These are phyloP conservation scores for Penicillium sp. DNA, from an alignment of 2,329 filamentous ascomycete species.

Conservation along the genomic window DNA sequence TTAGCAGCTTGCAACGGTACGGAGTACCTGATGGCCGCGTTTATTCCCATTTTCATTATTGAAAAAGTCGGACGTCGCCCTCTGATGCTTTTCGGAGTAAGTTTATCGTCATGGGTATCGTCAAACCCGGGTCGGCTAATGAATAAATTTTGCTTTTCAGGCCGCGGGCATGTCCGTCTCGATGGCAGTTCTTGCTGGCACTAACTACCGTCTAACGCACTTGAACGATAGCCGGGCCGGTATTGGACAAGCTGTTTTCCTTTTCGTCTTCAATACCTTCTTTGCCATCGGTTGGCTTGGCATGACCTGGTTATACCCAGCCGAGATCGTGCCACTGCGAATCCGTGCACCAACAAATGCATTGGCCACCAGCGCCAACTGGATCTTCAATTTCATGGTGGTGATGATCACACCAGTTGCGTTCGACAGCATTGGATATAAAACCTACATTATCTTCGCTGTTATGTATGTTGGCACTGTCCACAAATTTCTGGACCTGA, in stretches of 20 bases:
- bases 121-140: background rate
- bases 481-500: background rate
- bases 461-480: slow-evolving; percentile 40
- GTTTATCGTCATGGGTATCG: background rate
- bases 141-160: background rate
- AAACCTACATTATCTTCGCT: slow-evolving; percentile 49
- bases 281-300: slow-evolving; percentile 63
- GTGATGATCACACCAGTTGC: slow-evolving; percentile 64
- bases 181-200: slow-evolving; percentile 57
- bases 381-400: slow-evolving; percentile 61
- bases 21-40: slow-evolving; percentile 50
- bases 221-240: slow-evolving; percentile 36
- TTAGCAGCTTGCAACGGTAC: slow-evolving; percentile 51
- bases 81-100: slow-evolving; percentile 66
- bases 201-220: slow-evolving; percentile 28
- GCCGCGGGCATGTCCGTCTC: slow-evolving; percentile 57
- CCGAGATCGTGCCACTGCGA: slow-evolving; percentile 53
- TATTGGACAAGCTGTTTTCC: slow-evolving; percentile 50
- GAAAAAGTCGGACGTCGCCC: slow-evolving; percentile 56
- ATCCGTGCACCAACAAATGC: slow-evolving; percentile 62
- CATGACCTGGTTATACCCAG: slow-evolving; percentile 62
- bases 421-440: slow-evolving; percentile 53
- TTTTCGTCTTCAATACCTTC: slow-evolving; percentile 62
- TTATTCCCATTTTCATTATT: slow-evolving; percentile 48
- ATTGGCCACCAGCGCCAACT: slow-evolving; percentile 47